phyloP scores from a whole-genome alignment of 1,139 yeast species.

The Zygosaccharomyces pseudobailii region DNA sequence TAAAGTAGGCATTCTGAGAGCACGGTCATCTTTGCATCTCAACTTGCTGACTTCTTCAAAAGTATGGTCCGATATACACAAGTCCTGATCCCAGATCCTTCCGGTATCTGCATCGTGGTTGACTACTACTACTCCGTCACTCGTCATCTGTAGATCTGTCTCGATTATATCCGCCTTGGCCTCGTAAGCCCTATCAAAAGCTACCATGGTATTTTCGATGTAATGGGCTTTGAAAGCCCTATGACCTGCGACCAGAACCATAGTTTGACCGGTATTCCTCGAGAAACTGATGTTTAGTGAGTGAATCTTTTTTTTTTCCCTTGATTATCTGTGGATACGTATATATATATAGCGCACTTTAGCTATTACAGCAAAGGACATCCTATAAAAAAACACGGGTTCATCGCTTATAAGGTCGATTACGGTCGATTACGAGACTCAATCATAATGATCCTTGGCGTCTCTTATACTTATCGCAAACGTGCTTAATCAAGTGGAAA shows the following conservation, averaged over 20 bases:
- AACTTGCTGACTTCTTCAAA: slow-evolving; percentile 46
- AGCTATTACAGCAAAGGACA: neutral
- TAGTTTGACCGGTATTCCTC: neutral
- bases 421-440: neutral
- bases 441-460: slow-evolving; percentile 6
- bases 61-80: slow-evolving; percentile 38
- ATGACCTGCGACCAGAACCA: slow-evolving; percentile 39
- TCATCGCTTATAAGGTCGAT: neutral
- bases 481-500: slow-evolving; percentile 38
- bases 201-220: slow-evolving; percentile 75
- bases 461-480: slow-evolving; percentile 27
- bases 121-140: slow-evolving; percentile 68
- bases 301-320: neutral
- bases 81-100: slow-evolving; percentile 35
- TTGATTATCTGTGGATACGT: neutral
- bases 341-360: neutral
- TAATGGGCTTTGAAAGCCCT: slow-evolving; percentile 42
- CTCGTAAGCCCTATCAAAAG: slow-evolving; percentile 66
- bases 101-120: slow-evolving; percentile 51
- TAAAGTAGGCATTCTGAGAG: slow-evolving; percentile 58
- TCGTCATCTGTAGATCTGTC: slow-evolving; percentile 76
- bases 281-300: neutral
- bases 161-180: slow-evolving; percentile 72
- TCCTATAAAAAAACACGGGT: neutral
- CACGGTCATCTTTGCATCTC: slow-evolving; percentile 48